Evolutionary conservation across 768 basidiomycete genomes (phyloP).

Genomic region (Rhodotorula toruloides): DNA sequence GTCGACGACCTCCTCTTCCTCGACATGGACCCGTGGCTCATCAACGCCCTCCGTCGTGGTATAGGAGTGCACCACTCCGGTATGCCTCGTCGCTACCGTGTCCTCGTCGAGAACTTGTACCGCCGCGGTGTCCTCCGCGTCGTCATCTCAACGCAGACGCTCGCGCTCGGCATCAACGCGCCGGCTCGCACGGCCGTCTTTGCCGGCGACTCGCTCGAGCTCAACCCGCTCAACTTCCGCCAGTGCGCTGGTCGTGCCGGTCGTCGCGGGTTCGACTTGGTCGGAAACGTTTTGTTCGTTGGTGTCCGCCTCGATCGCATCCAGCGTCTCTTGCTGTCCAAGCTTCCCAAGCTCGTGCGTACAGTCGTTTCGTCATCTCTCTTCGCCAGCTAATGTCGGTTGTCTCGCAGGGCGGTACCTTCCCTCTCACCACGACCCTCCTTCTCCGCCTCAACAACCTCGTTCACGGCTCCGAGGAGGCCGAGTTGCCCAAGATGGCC

Average conservation of each 20-base stretch:
- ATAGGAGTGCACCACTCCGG: slow-evolving; percentile 67
- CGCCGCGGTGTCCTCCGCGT: slow-evolving; percentile 61
- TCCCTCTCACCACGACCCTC: slow-evolving; percentile 64
- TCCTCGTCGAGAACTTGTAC: slow-evolving; percentile 58
- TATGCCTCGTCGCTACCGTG: slow-evolving; percentile 61
- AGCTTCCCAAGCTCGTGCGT: slow-evolving; percentile 53
- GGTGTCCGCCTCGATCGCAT: slow-evolving; percentile 62
- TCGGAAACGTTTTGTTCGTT: slow-evolving; percentile 69
- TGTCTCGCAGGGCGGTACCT: slow-evolving; percentile 52
- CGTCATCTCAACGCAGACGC: slow-evolving; percentile 66
- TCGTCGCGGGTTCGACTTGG: slow-evolving; percentile 61
- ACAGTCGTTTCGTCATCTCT: slow-evolving; percentile 20
- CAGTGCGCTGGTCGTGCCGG: slow-evolving; percentile 71
- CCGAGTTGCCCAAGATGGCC: slow-evolving; percentile 51
- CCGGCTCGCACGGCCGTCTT: slow-evolving; percentile 58
- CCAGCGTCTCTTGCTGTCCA: slow-evolving; percentile 60
- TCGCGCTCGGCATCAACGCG: slow-evolving; percentile 71
- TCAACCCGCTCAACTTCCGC: slow-evolving; percentile 54
- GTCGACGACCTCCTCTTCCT: slow-evolving; percentile 48
- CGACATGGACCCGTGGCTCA: slow-evolving; percentile 44
- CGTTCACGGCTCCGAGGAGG: slow-evolving; percentile 55
- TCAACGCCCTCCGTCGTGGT: slow-evolving; percentile 56
- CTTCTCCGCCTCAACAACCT: slow-evolving; percentile 62
- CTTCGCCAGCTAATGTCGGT: slow-evolving; percentile 38
- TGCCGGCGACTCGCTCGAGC: slow-evolving; percentile 27